These are phyloP conservation scores for Inonotus hispidus DNA, from an alignment of 1,284 basidiomycete species.

Conservation along the genomic window DNA sequence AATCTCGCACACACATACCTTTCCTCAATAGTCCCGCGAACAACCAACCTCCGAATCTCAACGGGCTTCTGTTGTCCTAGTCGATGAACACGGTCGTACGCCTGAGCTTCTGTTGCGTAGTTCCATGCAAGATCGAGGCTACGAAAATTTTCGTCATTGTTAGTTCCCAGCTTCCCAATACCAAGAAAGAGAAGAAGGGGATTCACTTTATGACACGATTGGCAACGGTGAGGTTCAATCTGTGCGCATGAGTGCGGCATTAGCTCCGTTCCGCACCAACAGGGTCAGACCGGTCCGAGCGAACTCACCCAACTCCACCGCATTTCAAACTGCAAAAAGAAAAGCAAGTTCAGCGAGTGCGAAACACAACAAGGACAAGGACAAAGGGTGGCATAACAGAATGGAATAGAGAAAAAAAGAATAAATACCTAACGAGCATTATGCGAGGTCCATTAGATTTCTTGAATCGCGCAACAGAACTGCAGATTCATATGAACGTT, in stretches of 20 bases:
- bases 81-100: constrained; percentile 65
- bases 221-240: constrained; percentile 55
- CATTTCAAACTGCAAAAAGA: constrained; percentile 45
- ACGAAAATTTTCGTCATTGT: not conserved
- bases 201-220: constrained; percentile 63
- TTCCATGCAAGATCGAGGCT: constrained; percentile 73
- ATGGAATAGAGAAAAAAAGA: not conserved
- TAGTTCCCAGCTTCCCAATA: not conserved
- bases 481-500: not conserved
- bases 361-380: too few relatives aligned
- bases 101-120: constrained; percentile 60
- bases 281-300: too few relatives aligned
- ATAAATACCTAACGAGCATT: constrained; percentile 51
- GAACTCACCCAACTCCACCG: constrained; percentile 54
- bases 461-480: constrained; percentile 45
- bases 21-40: constrained; percentile 64
- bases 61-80: constrained; percentile 68
- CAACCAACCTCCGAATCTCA: constrained; percentile 60
- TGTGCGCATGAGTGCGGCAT: too few relatives aligned
- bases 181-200: not conserved
- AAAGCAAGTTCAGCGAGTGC: too few relatives aligned
- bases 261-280: too few relatives aligned
- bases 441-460: constrained; percentile 48
- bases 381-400: too few relatives aligned
- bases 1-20: constrained; percentile 36